Evolutionary conservation across 2,329 filamentous ascomycete genomes (phyloP), one percentile per base, ranked within the genome.

Genomic region (Curvularia verruculosa): DNA sequence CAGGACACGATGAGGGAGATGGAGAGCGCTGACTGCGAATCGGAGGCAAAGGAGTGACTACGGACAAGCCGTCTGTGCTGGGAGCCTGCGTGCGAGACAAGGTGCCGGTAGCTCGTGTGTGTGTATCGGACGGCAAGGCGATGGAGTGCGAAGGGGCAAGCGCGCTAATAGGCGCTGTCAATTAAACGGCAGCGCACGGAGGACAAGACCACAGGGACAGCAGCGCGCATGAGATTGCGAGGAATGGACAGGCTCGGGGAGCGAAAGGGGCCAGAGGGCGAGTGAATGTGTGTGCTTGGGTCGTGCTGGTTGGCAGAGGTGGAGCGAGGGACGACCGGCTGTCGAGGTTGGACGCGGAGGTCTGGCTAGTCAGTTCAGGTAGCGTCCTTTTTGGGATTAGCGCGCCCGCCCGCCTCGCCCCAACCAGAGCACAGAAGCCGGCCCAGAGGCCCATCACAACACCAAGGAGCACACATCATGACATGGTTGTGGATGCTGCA

Each of bases 41-140:
- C 61, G 68, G 68, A 67, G 66, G 67, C 68, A 78, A 77, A 74
- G 67, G 73, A 75, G 74, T 76, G 73, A 77, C 75, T 69, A 76
- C 77, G 78, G 78, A 78, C 77, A 77, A 79, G 71, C 77, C 77
- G 77, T 77, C 66, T 65, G 68, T 56, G 59, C 67, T 70, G 67
- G 75, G 65, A 67, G 73, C 67, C 69, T 75, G 77, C 72, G 77
- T 72, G 63, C 71, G 72, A 76, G 78, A 78, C 77, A 79, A 79
- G 73, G 70, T 76, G 77, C 70, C 73, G 74, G 75, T 72, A 55
- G 69, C 64, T 64, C 26, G 43, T 56, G 59, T 55, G 43, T 56
- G 59, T 55, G 60, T 54, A 59, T 53, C 58, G 54, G 61, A 60
- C 52, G 60, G 57, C 54, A 58, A 60, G 59, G 58, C 58, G 58